Evolutionary conservation across 176 grass and related monocot genomes (phyloP).

Genomic region (Triticum aestivum): DNA sequence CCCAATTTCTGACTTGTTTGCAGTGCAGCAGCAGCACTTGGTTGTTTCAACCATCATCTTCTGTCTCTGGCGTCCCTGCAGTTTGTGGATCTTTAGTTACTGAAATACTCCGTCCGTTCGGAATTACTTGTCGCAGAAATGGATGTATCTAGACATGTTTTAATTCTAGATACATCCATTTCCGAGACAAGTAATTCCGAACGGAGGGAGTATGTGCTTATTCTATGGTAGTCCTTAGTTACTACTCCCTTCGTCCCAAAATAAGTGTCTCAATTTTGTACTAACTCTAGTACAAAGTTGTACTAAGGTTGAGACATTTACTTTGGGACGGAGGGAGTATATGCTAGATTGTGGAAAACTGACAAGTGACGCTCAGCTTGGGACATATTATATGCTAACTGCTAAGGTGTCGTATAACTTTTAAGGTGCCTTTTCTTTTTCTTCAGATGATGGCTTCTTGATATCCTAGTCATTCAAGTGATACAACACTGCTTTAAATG

Average conservation of each 20-base stretch:
- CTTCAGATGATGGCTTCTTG: background rate
- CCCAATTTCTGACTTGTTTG: background rate
- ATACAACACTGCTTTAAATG: background rate
- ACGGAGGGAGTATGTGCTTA: background rate
- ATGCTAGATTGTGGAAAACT: background rate
- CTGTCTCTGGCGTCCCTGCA: background rate
- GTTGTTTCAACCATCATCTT: background rate
- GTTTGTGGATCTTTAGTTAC: background rate
- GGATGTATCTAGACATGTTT: no score
- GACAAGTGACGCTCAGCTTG: background rate
- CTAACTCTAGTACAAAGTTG: no score
- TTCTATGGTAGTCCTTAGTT: background rate
- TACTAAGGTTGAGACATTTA: no score
- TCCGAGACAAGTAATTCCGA: no score
- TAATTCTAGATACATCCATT: no score
- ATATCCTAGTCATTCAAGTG: constrained; percentile 15
- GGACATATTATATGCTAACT: background rate
- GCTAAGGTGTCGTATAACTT: background rate
- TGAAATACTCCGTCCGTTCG: background rate
- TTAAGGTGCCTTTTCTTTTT: background rate
- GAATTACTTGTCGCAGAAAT: no score
- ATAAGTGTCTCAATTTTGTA: no score
- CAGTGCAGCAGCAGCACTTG: background rate
- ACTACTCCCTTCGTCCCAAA: background rate
- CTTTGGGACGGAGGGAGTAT: background rate